These are phyloP conservation scores for Nannochloris sp. DNA, from an alignment of 139 green algal species.

Conservation along the genomic window DNA sequence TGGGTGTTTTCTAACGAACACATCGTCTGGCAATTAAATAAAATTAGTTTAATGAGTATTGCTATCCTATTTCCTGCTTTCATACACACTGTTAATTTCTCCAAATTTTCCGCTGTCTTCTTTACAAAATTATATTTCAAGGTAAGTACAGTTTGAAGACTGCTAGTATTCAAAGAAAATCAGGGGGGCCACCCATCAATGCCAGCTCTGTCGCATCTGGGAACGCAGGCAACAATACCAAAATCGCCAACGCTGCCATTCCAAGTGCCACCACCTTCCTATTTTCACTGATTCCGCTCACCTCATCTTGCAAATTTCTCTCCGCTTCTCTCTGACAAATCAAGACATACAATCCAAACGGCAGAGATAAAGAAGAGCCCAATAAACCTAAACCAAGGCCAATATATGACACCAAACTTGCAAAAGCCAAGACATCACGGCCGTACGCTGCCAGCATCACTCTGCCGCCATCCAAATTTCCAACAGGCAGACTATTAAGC, in stretches of 20 bases:
- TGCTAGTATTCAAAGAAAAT: too few species aligned
- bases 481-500: slow-evolving; percentile 80
- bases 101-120: too few species aligned
- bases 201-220: slow-evolving; percentile 41
- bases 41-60: too few species aligned
- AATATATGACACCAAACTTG: slow-evolving; percentile 75
- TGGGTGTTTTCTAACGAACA: too few species aligned
- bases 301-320: slow-evolving; percentile 63
- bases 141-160: too few species aligned
- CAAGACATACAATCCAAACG: slow-evolving; percentile 83
- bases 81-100: too few species aligned
- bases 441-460: slow-evolving; percentile 59
- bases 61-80: too few species aligned
- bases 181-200: background rate
- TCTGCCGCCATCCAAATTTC: slow-evolving; percentile 71
- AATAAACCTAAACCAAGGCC: slow-evolving; percentile 72
- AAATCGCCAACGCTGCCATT: slow-evolving; percentile 45
- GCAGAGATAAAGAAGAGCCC: slow-evolving; percentile 60
- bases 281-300: slow-evolving; percentile 29
- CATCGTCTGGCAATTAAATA: too few species aligned
- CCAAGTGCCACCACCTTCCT: slow-evolving; percentile 33
- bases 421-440: slow-evolving; percentile 47
- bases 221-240: slow-evolving; percentile 65
- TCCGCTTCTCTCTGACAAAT: slow-evolving; percentile 73
- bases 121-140: too few species aligned